phyloP scores from a whole-genome alignment of 1,284 basidiomycete species.

The Sanghuangporus weigelae region DNA sequence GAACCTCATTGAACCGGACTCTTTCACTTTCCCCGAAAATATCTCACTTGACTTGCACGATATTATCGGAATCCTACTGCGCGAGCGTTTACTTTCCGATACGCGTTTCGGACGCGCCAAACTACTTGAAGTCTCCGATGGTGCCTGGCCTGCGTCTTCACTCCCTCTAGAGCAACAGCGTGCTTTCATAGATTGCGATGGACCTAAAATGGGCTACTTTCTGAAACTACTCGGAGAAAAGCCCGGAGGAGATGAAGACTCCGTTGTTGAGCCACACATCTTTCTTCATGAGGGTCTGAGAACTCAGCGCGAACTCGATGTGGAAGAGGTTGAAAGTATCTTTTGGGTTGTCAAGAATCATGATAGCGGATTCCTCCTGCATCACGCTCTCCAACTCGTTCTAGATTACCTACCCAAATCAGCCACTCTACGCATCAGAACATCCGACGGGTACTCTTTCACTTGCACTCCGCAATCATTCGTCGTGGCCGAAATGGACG shows the following conservation, averaged over 20 bases:
- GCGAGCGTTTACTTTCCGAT: slow-evolving; percentile 11
- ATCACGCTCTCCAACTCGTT: slow-evolving; percentile 7
- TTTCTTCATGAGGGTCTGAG: neutral
- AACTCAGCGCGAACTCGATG: neutral
- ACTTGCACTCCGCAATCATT: slow-evolving; percentile 1
- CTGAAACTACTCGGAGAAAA: neutral
- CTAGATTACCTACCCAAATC: slow-evolving; percentile 13
- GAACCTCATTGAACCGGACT: neutral
- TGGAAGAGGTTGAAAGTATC: slow-evolving; percentile 6
- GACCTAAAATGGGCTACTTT: slow-evolving; percentile 8
- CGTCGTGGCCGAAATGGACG: neutral
- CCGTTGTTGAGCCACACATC: neutral
- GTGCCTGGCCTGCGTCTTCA: neutral
- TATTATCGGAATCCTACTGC: slow-evolving; percentile 9
- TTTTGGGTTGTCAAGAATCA: slow-evolving; percentile 15
- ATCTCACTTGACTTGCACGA: slow-evolving; percentile 15
- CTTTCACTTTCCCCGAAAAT: slow-evolving; percentile 6
- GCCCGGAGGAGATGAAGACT: neutral
- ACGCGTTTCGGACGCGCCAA: slow-evolving; percentile 5
- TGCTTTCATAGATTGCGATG: neutral
- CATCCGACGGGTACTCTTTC: neutral
- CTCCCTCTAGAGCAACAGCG: neutral
- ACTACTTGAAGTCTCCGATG: slow-evolving; percentile 9
- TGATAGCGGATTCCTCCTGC: slow-evolving; percentile 10
- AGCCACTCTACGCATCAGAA: slow-evolving; percentile 8